A percentile compares a stretch with the other conserved stretches of the same genome.
These are phyloP conservation scores for Gryganskiella cystojenkinii DNA, from an alignment of 192 early-diverging fungal genomes.

Conservation along the genomic window DNA sequence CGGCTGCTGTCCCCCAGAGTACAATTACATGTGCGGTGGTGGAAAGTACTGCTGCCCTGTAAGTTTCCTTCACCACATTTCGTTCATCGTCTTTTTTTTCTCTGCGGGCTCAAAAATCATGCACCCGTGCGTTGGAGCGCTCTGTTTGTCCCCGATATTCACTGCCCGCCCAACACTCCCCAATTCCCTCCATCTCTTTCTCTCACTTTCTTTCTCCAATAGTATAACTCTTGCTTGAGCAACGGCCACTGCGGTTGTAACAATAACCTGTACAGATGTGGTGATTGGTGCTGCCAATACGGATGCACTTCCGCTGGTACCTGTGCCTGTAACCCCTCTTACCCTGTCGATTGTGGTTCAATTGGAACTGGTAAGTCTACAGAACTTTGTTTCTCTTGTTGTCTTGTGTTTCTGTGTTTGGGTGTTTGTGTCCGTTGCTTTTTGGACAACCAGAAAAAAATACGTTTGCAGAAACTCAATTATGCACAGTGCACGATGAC, in stretches of 20 bases:
- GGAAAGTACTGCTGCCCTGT: conserved; percentile 31
- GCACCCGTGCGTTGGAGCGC: too few relatives aligned
- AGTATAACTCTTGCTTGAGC: conserved; percentile 16
- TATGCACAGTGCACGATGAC: too few relatives aligned
- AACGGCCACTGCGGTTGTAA: conserved; percentile 28
- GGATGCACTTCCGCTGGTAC: conserved; percentile 19
- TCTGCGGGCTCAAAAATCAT: too few relatives aligned
- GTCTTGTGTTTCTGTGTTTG: too few relatives aligned
- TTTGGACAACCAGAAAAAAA: too few relatives aligned
- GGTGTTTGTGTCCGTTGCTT: too few relatives aligned
- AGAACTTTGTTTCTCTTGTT: too few relatives aligned
- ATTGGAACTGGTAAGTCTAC: too few relatives aligned
- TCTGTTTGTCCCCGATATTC: not conserved
- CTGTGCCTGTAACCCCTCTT: not conserved
- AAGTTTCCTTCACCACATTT: not conserved
- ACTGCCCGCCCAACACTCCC: not conserved
- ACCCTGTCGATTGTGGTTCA: conserved; percentile 16
- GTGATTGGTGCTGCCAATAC: conserved; percentile 16
- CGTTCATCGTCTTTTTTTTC: not conserved
- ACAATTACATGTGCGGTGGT: conserved; percentile 6
- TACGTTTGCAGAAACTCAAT: too few relatives aligned
- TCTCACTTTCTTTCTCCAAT: too few relatives aligned
- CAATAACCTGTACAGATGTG: conserved; percentile 5
- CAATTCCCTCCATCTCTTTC: not conserved
- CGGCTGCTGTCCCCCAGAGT: conserved; percentile 3